Percentiles rank a stretch among this genome's conserved stretches.
Conservation (phyloP, 805 yeast species). For the Komagataella pseudopastoris region DNA sequence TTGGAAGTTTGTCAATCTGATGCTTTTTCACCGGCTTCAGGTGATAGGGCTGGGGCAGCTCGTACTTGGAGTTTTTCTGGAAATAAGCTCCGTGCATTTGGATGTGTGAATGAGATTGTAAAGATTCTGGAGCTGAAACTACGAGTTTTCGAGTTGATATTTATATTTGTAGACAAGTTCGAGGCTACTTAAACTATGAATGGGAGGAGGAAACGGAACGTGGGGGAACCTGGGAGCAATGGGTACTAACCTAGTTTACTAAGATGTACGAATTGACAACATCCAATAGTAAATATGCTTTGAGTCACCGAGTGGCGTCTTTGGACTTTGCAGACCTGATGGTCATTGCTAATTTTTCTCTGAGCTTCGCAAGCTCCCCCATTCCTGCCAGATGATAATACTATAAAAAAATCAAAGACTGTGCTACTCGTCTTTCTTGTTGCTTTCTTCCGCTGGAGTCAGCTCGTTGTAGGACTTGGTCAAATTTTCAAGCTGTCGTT, state of each 20-base stretch:
- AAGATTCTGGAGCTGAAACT: background rate
- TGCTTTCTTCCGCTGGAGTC: constrained; percentile 8
- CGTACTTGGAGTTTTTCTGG: constrained; percentile 13
- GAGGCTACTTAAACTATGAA: background rate
- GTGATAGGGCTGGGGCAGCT: constrained; percentile 29
- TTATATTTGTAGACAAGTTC: background rate
- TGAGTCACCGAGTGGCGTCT: background rate
- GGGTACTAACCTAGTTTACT: background rate
- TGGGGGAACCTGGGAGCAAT: background rate
- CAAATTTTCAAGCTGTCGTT: constrained; percentile 25
- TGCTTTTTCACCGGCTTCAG: constrained; percentile 13
- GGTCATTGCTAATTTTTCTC: background rate
- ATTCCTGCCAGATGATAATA: background rate
- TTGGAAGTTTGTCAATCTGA: constrained; percentile 8
- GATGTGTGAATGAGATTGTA: background rate
- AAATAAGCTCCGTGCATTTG: constrained; percentile 17
- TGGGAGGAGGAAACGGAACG: background rate
- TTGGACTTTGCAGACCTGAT: background rate
- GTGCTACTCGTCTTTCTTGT: constrained; percentile 2
- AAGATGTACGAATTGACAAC: background rate
- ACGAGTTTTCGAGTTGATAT: background rate
- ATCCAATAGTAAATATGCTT: background rate
- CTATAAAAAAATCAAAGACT: background rate
- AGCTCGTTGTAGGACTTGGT: constrained; percentile 25
- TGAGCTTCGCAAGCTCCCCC: background rate